Percentiles rank a stretch among this genome's conserved stretches.
phyloP scores from a whole-genome alignment of 768 basidiomycete genomes.

The Tylopilus intermedius region DNA sequence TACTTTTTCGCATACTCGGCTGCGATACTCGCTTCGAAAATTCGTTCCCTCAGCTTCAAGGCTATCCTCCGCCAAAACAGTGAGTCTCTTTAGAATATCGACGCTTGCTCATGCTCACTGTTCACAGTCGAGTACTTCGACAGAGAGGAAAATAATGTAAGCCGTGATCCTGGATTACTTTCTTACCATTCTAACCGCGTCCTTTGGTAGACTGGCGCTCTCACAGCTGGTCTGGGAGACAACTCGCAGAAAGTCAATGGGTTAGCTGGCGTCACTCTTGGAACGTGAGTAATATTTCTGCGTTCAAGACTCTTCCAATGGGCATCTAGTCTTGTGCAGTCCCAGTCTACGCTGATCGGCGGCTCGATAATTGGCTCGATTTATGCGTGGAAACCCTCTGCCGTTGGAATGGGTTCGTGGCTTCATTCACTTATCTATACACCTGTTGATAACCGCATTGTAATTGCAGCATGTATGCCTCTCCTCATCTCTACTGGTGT shows the following conservation, averaged over 20 bases:
- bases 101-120: no score
- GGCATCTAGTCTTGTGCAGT: conserved; percentile 65
- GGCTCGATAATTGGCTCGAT: conserved; percentile 74
- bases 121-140: no score
- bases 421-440: neutral
- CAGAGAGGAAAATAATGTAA: no score
- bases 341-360: conserved; percentile 58
- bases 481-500: conserved; percentile 69
- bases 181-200: no score
- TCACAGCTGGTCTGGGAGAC: no score
- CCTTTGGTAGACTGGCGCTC: no score
- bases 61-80: conserved; percentile 87
- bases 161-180: no score
- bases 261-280: no score
- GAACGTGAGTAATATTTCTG: no score
- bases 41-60: conserved; percentile 70
- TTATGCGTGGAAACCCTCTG: conserved; percentile 70
- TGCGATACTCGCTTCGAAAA: conserved; percentile 59
- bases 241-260: no score
- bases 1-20: conserved; percentile 66
- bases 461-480: conserved; percentile 53
- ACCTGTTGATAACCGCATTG: neutral
- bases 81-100: conserved; percentile 26
- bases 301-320: neutral
- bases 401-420: conserved; percentile 56